Conservation (phyloP, 2,329 filamentous ascomycete species). For the Metarhizium humberi region DNA sequence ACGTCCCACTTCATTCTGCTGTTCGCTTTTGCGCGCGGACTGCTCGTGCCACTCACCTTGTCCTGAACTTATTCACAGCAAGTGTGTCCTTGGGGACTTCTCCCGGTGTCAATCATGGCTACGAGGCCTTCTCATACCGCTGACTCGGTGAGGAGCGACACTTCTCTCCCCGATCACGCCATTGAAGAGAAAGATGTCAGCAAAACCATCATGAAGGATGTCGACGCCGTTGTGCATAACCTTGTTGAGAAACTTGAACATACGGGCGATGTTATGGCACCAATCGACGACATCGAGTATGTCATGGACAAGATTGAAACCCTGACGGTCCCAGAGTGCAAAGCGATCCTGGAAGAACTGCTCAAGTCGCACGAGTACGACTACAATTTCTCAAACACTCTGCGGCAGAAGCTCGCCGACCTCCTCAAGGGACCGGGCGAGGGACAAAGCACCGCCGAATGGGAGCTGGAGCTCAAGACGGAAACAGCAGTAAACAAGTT, state of each 20-base stretch:
- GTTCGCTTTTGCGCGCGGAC: too few species aligned
- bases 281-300: conserved; percentile 14
- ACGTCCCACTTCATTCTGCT: too few species aligned
- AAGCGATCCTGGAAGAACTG: conserved; percentile 10
- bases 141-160: neutral
- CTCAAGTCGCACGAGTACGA: conserved; percentile 15
- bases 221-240: conserved; percentile 3
- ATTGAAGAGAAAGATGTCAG: neutral
- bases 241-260: conserved; percentile 10
- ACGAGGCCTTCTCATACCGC: neutral
- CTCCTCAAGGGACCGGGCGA: conserved; percentile 11
- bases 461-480: conserved; percentile 11
- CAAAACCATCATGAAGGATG: neutral
- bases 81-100: too few species aligned
- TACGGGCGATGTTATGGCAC: conserved; percentile 11
- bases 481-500: conserved; percentile 12
- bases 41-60: too few species aligned
- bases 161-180: neutral
- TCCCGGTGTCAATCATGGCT: neutral
- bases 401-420: conserved; percentile 10
- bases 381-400: conserved; percentile 13
- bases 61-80: too few species aligned
- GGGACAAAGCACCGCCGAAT: conserved; percentile 9
- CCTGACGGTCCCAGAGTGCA: conserved; percentile 12
- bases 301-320: conserved; percentile 15